Base-by-base conservation (phyloP, 441 rosid genomes). In the Eruca vesicaria region DNA sequence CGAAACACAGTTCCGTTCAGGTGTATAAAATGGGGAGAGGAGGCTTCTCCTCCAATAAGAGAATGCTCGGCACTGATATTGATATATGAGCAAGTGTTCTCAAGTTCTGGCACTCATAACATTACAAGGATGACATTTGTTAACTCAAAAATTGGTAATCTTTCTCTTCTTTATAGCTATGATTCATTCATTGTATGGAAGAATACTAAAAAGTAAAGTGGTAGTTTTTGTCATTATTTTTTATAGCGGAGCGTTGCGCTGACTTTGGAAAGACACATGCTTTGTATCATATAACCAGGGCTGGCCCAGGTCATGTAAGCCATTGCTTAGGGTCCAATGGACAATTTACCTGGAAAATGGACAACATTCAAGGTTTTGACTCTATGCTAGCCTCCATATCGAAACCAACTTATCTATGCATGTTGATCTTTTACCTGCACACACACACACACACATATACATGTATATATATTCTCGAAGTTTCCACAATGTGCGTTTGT, bases 11-110 rank as follows among this genome's bases (percentile, higher is more conserved):
- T 31, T 31, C 20, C 33, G 14, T 75, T 61, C 3, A 9, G 97
- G 83, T 92, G 97, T 65, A 90, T 92, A 14, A 92, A 90, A 75
- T 94, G 96, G 97, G 90, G 92, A 55, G 96, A 92, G 53, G 96
- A 92, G 78, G 84, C 92, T 52, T 94, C 90, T 73, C 93, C 96
- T 2, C 82, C 88, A 0, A 90, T 92, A 12, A 97, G 94, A 19
- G 98, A 92, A 58, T 82, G 73, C 82, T 92, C 96, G 0, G 99
- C 97, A 3, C 72, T 94, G 33, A 56, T 92, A 16, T 86, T 92
- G 57, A 84, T 90, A 8, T 95, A 92, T 9, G 98, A 90, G 75
- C 99, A 90, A 73, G 96, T 35, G 97, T 89, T 19, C 97, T 97
- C n/a, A 71, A 82, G 16, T 95, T 95, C 35, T 90, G 97, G 97